phyloP scores from a whole-genome alignment of 306 rosid species.

The Nissolia schottii region DNA sequence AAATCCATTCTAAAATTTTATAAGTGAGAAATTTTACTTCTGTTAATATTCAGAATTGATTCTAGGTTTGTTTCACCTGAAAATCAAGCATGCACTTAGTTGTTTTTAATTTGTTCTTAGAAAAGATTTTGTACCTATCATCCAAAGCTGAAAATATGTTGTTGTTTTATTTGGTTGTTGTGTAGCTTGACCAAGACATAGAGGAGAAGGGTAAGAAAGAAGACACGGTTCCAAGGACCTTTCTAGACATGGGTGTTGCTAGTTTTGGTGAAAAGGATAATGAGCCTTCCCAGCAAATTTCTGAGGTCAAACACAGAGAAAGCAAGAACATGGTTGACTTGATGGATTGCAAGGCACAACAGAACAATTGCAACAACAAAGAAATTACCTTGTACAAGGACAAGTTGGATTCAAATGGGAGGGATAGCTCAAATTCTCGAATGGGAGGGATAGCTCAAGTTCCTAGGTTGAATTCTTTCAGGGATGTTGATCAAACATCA shows the following conservation, averaged over 20 bases:
- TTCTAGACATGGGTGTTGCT: conserved; percentile 31
- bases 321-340: conserved; percentile 33
- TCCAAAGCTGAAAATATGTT: background rate
- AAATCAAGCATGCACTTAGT: no score
- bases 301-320: conserved; percentile 24
- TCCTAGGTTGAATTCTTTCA: conserved; percentile 21
- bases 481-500: conserved; percentile 33
- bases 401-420: conserved; percentile 10
- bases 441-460: conserved; percentile 19
- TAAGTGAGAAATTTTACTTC: no score
- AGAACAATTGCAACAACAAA: background rate
- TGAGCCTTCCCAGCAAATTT: conserved; percentile 20
- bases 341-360: conserved; percentile 15
- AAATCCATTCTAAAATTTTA: no score
- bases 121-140: background rate
- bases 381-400: background rate
- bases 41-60: no score
- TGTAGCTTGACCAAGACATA: conserved; percentile 21
- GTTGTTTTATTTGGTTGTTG: conserved; percentile 1
- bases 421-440: background rate
- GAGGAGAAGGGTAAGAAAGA: conserved; percentile 32
- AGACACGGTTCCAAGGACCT: conserved; percentile 24
- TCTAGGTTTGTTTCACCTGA: no score
- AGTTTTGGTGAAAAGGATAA: conserved; percentile 14
- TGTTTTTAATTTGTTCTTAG: no score